Evolutionary conservation across 768 basidiomycete species (phyloP).

Genomic region (Boletellus ananiceps): DNA sequence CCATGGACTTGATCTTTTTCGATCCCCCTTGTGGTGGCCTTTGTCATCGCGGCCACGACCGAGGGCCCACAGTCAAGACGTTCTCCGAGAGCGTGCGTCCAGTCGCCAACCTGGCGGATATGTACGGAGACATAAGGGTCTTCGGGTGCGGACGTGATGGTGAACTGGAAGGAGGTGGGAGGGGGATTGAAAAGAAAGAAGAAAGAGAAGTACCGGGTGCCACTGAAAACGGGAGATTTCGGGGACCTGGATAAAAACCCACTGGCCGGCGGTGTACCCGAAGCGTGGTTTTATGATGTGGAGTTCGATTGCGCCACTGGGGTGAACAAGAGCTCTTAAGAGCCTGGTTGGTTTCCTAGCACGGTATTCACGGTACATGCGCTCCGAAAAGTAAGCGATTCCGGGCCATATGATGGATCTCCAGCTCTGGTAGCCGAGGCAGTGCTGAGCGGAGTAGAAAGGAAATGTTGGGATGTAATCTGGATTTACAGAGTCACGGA

Average conservation of each 20-base stretch:
- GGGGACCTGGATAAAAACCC: constrained; percentile 87
- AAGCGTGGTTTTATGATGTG: constrained; percentile 89
- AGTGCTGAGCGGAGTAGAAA: constrained; percentile 84
- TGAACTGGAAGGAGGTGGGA: constrained; percentile 54
- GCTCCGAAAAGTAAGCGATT: constrained; percentile 84
- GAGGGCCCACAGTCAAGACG: constrained; percentile 79
- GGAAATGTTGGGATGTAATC: constrained; percentile 69
- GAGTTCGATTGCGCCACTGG: constrained; percentile 90
- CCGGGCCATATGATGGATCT: constrained; percentile 90
- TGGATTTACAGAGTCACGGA: constrained; percentile 78
- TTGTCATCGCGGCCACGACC: constrained; percentile 74
- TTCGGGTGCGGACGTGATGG: constrained; percentile 91
- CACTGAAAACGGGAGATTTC: constrained; percentile 82
- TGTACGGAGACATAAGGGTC: constrained; percentile 91
- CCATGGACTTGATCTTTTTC: constrained; percentile 53
- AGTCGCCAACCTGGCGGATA: constrained; percentile 92
- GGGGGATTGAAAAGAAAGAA: background rate
- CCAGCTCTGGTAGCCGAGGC: constrained; percentile 90
- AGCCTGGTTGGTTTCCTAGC: constrained; percentile 73
- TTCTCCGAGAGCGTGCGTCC: constrained; percentile 77
- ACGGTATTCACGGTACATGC: constrained; percentile 79
- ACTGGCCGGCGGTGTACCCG: constrained; percentile 88
- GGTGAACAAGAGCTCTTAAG: constrained; percentile 84
- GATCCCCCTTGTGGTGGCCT: constrained; percentile 69
- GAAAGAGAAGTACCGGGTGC: constrained; percentile 77